A percentile compares a stretch with the other conserved stretches of the same genome.
These are phyloP conservation scores for Lipomyces chichibuensis DNA, from an alignment of 805 yeast species.

Conservation along the genomic window DNA sequence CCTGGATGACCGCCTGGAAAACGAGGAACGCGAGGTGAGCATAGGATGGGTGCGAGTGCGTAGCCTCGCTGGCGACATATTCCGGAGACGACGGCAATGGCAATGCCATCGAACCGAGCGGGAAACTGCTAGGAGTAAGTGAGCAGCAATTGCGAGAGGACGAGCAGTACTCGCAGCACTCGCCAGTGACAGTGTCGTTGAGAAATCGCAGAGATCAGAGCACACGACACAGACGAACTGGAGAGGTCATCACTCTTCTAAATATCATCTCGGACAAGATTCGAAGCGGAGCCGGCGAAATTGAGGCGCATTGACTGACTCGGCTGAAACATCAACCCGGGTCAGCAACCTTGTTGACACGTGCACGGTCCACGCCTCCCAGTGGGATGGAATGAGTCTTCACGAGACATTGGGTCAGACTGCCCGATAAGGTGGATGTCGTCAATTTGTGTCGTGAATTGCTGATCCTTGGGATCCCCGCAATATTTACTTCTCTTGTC, in stretches of 20 bases:
- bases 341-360: neutral
- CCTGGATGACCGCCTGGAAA: slow-evolving; percentile 89
- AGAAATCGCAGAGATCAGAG: no score
- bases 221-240: neutral
- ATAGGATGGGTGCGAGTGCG: slow-evolving; percentile 40
- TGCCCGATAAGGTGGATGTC: neutral
- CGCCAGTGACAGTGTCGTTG: no score
- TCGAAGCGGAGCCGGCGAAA: neutral
- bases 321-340: neutral
- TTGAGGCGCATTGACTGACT: neutral
- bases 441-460: no score
- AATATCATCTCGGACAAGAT: neutral
- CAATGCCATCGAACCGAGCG: neutral
- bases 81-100: neutral
- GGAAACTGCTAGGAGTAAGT: neutral
- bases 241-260: neutral
- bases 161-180: no score
- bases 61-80: neutral
- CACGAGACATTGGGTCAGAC: neutral
- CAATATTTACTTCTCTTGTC: no score
- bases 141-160: neutral
- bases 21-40: slow-evolving; percentile 62
- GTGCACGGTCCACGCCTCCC: neutral
- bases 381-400: neutral
- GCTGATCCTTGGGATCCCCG: no score